Base-by-base conservation (phyloP, 2,329 filamentous ascomycete genomes). In the Celoporthe dispersa region DNA sequence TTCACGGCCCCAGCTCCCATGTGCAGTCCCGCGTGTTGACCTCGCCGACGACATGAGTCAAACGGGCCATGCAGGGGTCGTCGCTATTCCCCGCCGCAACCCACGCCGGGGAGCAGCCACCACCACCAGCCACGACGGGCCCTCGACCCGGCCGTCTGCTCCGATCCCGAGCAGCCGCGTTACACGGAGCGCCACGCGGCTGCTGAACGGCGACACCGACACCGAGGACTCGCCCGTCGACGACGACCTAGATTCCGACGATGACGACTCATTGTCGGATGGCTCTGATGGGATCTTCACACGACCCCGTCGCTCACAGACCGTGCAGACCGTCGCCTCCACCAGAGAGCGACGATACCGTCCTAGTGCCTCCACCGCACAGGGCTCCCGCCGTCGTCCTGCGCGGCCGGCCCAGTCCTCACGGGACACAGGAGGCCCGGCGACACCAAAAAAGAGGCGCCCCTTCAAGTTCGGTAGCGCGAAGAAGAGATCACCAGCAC, bases 131-230 rank as follows among this genome's bases (percentile, higher is more conserved):
- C 64, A 66, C 35, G 48, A 55, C 33, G 57, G 48, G n/a, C 39
- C 67, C 8, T 57, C 67, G 37, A 69, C 63, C 51, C 69, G 67
- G 63, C 64, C 57, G 57, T 25, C 63, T 31, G 64, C 61, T 64
- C 69, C 69, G 69, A 69, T 31, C 59, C 37, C 63, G 61, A 59
- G 35, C 33, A 48, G 67, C 60, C 70, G 70, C 63, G 70, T 71
- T 64, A 71, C 70, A 62, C 70, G 70, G 64, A 71, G 70, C 69
- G 59, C 67, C 25, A 53, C 70, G 57, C 68, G 70, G 39, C 69
- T 63, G 39, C 37, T 65, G 44, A 22, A 65, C 25, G 53, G 53
- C 64, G 19, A 22, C 5, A 64, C 62, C 41, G 62, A 33, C 62
- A n/a, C 25, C 12, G 64, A 66, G n/a, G 63, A 35, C 25, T 59